Base-by-base conservation (phyloP, 2,329 filamentous ascomycete genomes). In the Calonectria pauciramosa region DNA sequence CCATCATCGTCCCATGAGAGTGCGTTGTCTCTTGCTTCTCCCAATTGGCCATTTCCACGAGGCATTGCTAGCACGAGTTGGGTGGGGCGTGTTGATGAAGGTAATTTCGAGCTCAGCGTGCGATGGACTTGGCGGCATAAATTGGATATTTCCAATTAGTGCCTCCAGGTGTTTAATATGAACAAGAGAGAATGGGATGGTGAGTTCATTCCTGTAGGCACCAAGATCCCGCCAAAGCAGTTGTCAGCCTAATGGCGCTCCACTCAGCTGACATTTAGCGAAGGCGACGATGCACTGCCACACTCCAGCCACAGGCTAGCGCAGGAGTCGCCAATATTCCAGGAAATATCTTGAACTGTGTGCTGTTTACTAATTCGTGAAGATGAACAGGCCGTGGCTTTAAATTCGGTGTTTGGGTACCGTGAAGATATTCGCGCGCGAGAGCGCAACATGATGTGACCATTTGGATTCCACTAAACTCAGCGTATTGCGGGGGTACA, bases 1-100 rank as follows among this genome's bases (percentile, higher is more conserved):
- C 83, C 82, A 28, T 32, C 49, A 14, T 78, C 77, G 5, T 63
- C 56, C 56, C 56, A 63, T 7, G 23, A 38, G 14, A 41, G n/a
- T 1, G n/a, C 18, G 1, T 63, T 34, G 2, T 28, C 14, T 20
- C 13, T 28, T 16, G n/a, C 32, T 34, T 36, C 30, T 9, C 18
- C 28, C 4, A 4, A 6, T n/a, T n/a, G 16, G 52, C 10, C 54
- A 23, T 38, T 20, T 10, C 10, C 23, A 28, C 26, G 20, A 6
- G 23, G 26, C 56, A 63, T 63, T 41, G 13, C 56, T 36, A 11
- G 34, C 36, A 26, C 3, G 3, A 13, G 56, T 28, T 16, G 23
- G 14, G 14, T 10, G 3, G 7, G 16, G 23, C 2, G 14, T 4
- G n/a, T 23, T 60, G 34, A 28, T 20, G 6, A 13, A 44, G n/a